Base-by-base conservation (phyloP, 768 basidiomycete genomes). In the Boletus pseudopeckii region DNA sequence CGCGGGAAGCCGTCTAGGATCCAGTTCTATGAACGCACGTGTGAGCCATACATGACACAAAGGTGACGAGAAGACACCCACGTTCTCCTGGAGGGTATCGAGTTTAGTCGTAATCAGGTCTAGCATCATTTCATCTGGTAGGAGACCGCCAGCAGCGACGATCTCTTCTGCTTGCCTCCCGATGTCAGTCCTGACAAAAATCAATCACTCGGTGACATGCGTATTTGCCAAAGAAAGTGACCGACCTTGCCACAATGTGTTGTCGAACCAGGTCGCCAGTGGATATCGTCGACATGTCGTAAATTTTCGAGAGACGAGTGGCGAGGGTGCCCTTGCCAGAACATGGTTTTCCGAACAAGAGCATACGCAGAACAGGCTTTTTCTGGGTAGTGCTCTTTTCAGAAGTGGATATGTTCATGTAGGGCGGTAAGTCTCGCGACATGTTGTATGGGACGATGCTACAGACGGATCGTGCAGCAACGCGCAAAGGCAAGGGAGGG, bases 1-100 rank as follows among this genome's bases (percentile, higher is more conserved):
- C 93, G 84, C 49, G 93, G 93, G 65, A 95, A 95, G 30, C 93
- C 93, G 55, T 95, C 93, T 46, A 94, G 70, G 55, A 94, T 85
- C 92, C 92, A 94, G 65, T 88, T 86, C 88, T 92, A 43, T 39
- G 32, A 14, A 52, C 28, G 37, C 39, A 55, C 58, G 53, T 41
- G 49, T 46, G 56, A 56, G 46, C 39, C n/a, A 39, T n/a, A 11
- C 22, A 24, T 20, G 38, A 44, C n/a, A 39, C 32, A 7, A 47
- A 38, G 32, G 20, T 9, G 28, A 48, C 15, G 11, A 57, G 71
- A 32, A 45, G 47, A 38, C 1, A 50, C 77, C 34, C 54, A 81
- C 90, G 72, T 82, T 83, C 67, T 84, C 80, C 50, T 77, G 77
- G 40, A 90, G 72, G 41, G 71, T 64, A 64, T 87, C 82, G 38